Percentiles rank a stretch among this genome's conserved stretches.
Evolutionary conservation across 2,329 filamentous ascomycete genomes (phyloP).

Genomic region (Orbilia ellipsospora): DNA sequence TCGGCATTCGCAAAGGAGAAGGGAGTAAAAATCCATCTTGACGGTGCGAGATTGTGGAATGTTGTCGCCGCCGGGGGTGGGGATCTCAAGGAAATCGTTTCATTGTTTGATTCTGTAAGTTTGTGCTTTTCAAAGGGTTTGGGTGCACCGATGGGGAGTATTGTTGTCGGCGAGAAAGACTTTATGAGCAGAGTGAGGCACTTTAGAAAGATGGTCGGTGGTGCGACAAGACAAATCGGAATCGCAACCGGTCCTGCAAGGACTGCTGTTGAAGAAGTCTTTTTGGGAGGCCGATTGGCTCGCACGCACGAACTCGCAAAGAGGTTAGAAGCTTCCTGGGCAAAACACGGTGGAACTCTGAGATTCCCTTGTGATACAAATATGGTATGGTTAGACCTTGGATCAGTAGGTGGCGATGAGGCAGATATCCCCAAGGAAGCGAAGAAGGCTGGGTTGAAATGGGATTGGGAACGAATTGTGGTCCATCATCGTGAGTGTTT

Average conservation of each 20-base stretch:
- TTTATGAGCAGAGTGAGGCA: conserved; percentile 52
- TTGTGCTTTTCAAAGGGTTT: conserved; percentile 69
- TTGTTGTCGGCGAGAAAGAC: conserved; percentile 55
- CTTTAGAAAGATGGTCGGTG: conserved; percentile 78
- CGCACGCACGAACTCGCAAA: conserved; percentile 73
- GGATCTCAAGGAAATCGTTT: conserved; percentile 52
- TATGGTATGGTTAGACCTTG: conserved; percentile 86
- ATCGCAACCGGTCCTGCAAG: conserved; percentile 79
- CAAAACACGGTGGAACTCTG: conserved; percentile 74
- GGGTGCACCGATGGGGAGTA: conserved; percentile 67
- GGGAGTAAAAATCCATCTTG: conserved; percentile 66
- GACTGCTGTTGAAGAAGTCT: conserved; percentile 82
- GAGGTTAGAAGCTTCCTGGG: conserved; percentile 75
- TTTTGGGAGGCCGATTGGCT: conserved; percentile 73
- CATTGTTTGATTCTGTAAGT: conserved; percentile 66
- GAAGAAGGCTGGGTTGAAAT: conserved; percentile 69
- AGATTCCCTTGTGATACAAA: conserved; percentile 83
- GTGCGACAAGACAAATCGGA: conserved; percentile 80
- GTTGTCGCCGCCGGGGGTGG: conserved; percentile 65
- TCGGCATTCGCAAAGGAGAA: conserved; percentile 61
- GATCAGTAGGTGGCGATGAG: conserved; percentile 68
- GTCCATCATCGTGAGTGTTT: conserved; percentile 71
- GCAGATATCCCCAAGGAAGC: conserved; percentile 69
- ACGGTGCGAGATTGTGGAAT: conserved; percentile 69
- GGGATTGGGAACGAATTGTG: conserved; percentile 71